Base-by-base conservation (phyloP, 179 eudicot species). In the Drosera spatulata region DNA sequence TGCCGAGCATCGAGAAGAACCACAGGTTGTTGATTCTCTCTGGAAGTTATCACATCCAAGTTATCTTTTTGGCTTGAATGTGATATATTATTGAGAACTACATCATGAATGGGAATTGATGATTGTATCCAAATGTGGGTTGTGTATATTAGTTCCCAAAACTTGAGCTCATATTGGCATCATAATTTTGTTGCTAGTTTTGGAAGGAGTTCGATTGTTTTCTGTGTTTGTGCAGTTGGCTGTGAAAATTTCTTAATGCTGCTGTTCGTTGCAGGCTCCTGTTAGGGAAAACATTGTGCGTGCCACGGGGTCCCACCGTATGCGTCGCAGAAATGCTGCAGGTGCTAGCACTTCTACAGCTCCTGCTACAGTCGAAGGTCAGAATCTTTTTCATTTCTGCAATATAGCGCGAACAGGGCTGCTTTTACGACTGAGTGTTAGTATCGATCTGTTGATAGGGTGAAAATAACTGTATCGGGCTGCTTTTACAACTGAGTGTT, bases 331-430 rank as follows among this genome's bases (percentile, higher is more conserved):
- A 64, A 71, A 87, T 4, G 82, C 95, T 64, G 64, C 90, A 10
- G 83, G 80, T 65, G 95, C 96, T 64, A 83, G 95, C 73, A 75
- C 95, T 22, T 91, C 97, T 22, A 68, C 93, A 9, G 87, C 89
- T 42, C 77, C 83, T 7, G 77, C 70, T 22, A 67, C 71, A 65
- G 75, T 51, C 48, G 90, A 84, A 79, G 88, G 84, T 80, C 42
- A 52, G 75, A 22, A 22, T 22, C 33, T 22, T 69, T 10, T 47
- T 52, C 39, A 61, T 63, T 45, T 55, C 56, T 53, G 12, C 12
- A 6, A 15, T 13, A 13, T 55, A 3, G 3, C 58, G 3, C 53
- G 4, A 50, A 13, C n/a, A 15, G n/a, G 2, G n/a, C 53, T 50
- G 49, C 10, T 10, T 11, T 50, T 7, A 8, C n/a, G 13, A 10